Evolutionary conservation across 2,329 filamentous ascomycete genomes (phyloP).

Genomic region (Chaetomium sp.): DNA sequence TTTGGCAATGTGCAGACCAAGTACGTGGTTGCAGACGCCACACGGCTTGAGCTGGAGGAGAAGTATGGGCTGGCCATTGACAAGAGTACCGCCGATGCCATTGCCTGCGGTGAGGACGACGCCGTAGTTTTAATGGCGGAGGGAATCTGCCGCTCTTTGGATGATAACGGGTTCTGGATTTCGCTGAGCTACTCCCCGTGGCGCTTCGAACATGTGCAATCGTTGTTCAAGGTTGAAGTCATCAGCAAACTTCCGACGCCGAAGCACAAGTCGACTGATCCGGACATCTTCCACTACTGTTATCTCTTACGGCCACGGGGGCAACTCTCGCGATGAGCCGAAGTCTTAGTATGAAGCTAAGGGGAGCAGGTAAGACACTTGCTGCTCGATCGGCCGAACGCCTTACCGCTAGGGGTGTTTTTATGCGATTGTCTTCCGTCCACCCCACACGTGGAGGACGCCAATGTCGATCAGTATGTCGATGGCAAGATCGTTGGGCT

Average conservation of each 20-base stretch:
- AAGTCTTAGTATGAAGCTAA: background rate
- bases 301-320: constrained; percentile 45
- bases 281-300: constrained; percentile 51
- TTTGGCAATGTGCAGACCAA: constrained; percentile 50
- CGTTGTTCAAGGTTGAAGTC: constrained; percentile 45
- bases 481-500: background rate
- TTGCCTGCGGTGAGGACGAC: constrained; percentile 49
- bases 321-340: background rate
- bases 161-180: constrained; percentile 47
- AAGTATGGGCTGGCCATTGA: constrained; percentile 50
- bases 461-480: background rate
- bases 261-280: constrained; percentile 47
- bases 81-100: constrained; percentile 53
- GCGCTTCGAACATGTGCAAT: constrained; percentile 42
- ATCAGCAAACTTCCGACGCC: constrained; percentile 47
- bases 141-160: constrained; percentile 42
- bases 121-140: constrained; percentile 45
- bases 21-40: constrained; percentile 52
- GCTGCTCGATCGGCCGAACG: constrained; percentile 28
- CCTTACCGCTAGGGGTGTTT: constrained; percentile 11
- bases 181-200: constrained; percentile 51
- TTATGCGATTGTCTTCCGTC: too few relatives aligned
- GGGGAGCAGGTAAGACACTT: constrained; percentile 1
- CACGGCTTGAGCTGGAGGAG: constrained; percentile 39
- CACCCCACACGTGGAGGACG: too few relatives aligned